Percentiles rank a stretch among this genome's conserved stretches.
phyloP scores from a whole-genome alignment of 352 stramenopile species.

The Pythium brachiatum region DNA sequence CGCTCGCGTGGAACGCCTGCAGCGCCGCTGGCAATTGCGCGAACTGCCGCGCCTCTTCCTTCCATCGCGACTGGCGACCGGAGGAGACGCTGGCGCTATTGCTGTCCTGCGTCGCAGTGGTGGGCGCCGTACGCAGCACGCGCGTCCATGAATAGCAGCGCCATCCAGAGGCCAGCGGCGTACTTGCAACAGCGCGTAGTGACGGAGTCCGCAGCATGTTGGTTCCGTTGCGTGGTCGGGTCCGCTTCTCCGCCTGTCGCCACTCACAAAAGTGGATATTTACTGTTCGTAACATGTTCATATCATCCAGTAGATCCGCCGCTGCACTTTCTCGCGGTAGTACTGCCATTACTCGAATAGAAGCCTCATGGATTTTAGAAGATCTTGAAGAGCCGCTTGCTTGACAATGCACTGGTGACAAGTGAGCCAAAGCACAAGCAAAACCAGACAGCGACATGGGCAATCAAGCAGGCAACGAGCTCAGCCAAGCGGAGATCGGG shows the following conservation, averaged over 20 bases:
- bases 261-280: neutral
- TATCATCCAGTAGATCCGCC: neutral
- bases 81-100: neutral
- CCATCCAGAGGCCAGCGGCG: neutral
- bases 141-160: neutral
- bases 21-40: constrained; percentile 1
- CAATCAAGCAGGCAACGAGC: constrained; percentile 33
- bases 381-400: neutral
- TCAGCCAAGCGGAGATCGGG: constrained; percentile 37
- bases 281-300: too few relatives aligned
- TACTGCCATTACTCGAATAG: neutral
- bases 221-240: neutral
- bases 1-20: constrained; percentile 9
- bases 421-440: neutral
- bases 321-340: neutral
- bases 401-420: neutral
- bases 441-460: constrained; percentile 35
- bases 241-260: neutral
- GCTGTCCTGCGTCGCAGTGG: neutral
- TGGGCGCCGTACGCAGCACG: neutral
- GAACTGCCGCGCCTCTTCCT: constrained; percentile 1
- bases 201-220: neutral
- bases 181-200: neutral
- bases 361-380: neutral
- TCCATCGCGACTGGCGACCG: neutral